Conservation (phyloP, 495 filamentous ascomycete genomes). For the Jackrogersella minutella region DNA sequence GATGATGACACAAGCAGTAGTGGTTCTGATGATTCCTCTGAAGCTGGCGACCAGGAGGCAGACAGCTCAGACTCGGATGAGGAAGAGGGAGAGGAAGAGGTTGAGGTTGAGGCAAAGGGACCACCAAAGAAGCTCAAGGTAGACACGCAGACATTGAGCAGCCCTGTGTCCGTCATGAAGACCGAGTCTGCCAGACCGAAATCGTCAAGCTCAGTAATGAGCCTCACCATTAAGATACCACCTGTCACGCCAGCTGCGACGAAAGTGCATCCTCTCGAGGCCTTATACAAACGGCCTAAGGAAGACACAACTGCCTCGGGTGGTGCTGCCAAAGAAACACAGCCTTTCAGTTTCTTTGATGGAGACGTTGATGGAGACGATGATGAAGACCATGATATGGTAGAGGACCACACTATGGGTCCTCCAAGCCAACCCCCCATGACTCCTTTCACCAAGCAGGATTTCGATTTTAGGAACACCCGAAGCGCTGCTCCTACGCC, state of each 20-base stretch:
- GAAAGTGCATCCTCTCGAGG: constrained; percentile 85
- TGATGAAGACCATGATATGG: constrained; percentile 55
- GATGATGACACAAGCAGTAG: constrained; percentile 46
- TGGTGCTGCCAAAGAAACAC: constrained; percentile 29
- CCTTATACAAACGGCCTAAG: constrained; percentile 80
- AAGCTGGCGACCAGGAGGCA: constrained; percentile 30
- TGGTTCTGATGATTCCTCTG: constrained; percentile 39
- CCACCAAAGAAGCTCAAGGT: constrained; percentile 21
- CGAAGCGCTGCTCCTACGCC: constrained; percentile 93
- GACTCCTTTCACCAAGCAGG: constrained; percentile 81
- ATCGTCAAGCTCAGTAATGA: constrained; percentile 53
- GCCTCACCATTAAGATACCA: constrained; percentile 61
- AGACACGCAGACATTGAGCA: constrained; percentile 34
- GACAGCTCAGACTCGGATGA: constrained; percentile 34
- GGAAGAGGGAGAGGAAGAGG: constrained; percentile 26
- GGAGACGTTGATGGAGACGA: constrained; percentile 55
- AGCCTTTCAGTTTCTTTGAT: constrained; percentile 62
- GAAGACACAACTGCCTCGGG: constrained; percentile 43
- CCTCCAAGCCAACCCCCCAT: constrained; percentile 62
- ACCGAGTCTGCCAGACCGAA: constrained; percentile 44
- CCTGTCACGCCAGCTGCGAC: constrained; percentile 47
- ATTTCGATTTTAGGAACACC: constrained; percentile 74
- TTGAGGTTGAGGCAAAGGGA: not conserved
- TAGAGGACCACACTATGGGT: constrained; percentile 37
- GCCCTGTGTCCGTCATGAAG: constrained; percentile 27